These are phyloP conservation scores for Ophioceras dolichostomum DNA, from an alignment of 2,329 filamentous ascomycete species.

Conservation along the genomic window DNA sequence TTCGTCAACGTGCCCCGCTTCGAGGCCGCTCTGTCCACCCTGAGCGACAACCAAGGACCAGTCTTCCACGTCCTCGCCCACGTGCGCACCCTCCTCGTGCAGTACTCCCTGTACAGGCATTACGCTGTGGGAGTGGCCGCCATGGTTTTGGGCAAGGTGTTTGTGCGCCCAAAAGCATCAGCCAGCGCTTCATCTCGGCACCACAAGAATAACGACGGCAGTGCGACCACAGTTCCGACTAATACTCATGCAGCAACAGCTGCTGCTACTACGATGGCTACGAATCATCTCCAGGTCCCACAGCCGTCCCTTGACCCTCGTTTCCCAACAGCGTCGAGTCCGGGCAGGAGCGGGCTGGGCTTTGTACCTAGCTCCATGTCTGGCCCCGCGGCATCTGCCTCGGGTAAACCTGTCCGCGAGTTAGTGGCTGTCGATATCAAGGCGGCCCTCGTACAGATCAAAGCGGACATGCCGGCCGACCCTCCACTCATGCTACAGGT, in stretches of 20 bases:
- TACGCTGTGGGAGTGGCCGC: constrained; percentile 78
- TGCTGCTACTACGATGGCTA: no score
- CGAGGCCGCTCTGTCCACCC: constrained; percentile 74
- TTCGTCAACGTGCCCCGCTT: constrained; percentile 80
- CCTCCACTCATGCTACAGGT: constrained; percentile 88
- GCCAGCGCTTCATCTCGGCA: no score
- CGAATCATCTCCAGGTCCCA: no score
- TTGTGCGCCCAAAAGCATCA: constrained; percentile 46
- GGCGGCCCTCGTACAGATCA: constrained; percentile 71
- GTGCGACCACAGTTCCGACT: no score
- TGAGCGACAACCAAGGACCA: constrained; percentile 76
- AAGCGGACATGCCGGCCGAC: constrained; percentile 77
- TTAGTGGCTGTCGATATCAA: constrained; percentile 74
- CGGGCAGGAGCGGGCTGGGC: constrained; percentile 15
- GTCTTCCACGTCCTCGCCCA: constrained; percentile 79
- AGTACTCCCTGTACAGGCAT: constrained; percentile 89
- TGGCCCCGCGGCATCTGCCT: neutral
- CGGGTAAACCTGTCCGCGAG: constrained; percentile 33
- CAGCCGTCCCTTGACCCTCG: no score
- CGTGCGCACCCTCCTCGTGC: constrained; percentile 64
- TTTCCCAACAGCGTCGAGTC: constrained; percentile 8
- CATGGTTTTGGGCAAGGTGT: constrained; percentile 61
- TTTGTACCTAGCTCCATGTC: neutral
- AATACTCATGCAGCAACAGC: no score
- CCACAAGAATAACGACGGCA: no score